Evolutionary conservation across 208 protist genomes (phyloP), one percentile per base, ranked within the genome.

Genomic region (Lotmaria passim): DNA sequence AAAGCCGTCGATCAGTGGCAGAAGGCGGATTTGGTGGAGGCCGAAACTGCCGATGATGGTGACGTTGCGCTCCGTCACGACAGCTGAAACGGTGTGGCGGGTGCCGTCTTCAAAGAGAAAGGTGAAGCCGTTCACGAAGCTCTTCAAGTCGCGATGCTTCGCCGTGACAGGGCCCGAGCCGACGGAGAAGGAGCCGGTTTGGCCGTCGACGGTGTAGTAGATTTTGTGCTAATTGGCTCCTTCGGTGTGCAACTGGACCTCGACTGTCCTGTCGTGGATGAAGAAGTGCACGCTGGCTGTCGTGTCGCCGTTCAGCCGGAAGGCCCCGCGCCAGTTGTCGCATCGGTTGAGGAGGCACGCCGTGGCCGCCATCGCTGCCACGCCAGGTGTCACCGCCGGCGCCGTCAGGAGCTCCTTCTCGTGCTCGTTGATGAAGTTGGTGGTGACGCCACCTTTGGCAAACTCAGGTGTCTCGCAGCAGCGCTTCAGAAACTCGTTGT

Each of bases 391-490:
- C 38, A 74, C 68, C 36, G 51, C 68, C 21, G 68, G 43, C 48
- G 56, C 36, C 44, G 47, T 69, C 47, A 87, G 75, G 7, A 84
- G 69, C 46, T 75, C 33, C 17, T 51, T 61, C 53, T 77, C 70
- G 46, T 88, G 71, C 8, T 80, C 66, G 28, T 66, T 62, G 38
- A 98, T 87, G 73, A 96, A 97, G 64, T 83, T 77, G 21, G 96
- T 98, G 31, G 85, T 80, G 26, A 98, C 63, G 30, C 84, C 63
- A 41, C 83, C 87, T n/a, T 60, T 75, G 8, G 28, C 34, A 70
- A 96, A 98, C 30, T 65, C 58, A 17, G 68, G 61, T 59, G 96
- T 69, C n/a, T 51, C 59, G 23, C 89, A 76, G 19, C 91, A 65
- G 24, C 67, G 59, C n/a, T 80, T 82, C 3, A 98, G 68, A 23